Conservation (phyloP, 1,284 basidiomycete species). For the Ustilago hordei region DNA sequence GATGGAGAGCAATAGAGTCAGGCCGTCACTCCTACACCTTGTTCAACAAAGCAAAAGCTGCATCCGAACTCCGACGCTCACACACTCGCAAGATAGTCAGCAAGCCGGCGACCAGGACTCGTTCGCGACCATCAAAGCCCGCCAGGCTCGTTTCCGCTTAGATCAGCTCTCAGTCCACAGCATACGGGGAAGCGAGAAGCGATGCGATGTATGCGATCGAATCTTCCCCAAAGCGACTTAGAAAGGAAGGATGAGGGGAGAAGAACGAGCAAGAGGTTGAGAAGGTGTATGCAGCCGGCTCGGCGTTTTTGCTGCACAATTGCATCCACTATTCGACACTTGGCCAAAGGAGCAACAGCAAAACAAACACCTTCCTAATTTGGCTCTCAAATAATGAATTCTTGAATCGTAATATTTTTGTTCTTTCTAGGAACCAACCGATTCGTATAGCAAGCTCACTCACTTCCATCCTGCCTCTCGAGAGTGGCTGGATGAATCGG, state of each 20-base stretch:
- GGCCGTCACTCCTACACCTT: neutral
- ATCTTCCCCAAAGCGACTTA: neutral
- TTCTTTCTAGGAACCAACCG: neutral
- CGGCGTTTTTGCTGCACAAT: constrained; percentile 25
- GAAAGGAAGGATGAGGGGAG: neutral
- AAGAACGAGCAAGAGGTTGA: neutral
- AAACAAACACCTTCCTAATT: constrained; percentile 26
- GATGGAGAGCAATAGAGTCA: neutral
- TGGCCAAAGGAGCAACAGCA: neutral
- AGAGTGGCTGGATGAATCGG: neutral
- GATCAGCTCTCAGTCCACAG: neutral
- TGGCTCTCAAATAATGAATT: neutral
- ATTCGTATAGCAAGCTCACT: neutral
- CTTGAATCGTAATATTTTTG: neutral
- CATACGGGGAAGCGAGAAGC: neutral
- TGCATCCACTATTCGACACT: constrained; percentile 16
- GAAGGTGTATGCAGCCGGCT: constrained; percentile 11
- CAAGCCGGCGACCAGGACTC: constrained; percentile 4
- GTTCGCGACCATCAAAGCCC: neutral
- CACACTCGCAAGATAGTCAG: neutral
- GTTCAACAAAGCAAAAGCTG: neutral
- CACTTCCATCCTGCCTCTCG: neutral
- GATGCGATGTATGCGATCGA: neutral
- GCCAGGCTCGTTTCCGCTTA: neutral
- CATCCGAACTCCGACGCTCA: constrained; percentile 12